phyloP scores from a whole-genome alignment of 768 basidiomycete genomes.

The Nidularia pulvinata region DNA sequence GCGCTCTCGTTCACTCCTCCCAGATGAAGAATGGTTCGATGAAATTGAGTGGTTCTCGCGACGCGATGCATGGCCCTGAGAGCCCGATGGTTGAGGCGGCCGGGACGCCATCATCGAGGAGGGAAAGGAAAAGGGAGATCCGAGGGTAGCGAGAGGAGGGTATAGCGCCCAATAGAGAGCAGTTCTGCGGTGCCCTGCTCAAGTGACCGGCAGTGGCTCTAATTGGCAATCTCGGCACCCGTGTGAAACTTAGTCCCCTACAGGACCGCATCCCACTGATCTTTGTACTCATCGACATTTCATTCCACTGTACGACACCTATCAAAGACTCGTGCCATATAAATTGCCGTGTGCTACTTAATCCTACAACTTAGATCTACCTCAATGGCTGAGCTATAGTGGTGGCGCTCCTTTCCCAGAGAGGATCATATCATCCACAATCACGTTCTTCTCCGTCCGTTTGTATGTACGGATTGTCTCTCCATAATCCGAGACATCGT shows the following conservation, averaged over 20 bases:
- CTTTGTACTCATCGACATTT: too few relatives aligned
- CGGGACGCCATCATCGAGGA: conserved; percentile 22
- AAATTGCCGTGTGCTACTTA: neutral
- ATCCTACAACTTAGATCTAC: neutral
- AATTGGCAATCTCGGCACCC: too few relatives aligned
- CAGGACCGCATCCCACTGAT: too few relatives aligned
- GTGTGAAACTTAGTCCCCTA: too few relatives aligned
- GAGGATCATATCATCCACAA: conserved; percentile 65
- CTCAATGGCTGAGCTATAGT: conserved; percentile 3
- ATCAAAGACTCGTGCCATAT: neutral
- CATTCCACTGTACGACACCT: neutral
- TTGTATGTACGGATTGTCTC: conserved; percentile 93
- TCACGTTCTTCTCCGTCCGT: conserved; percentile 68
- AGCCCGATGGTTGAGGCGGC: conserved; percentile 14
- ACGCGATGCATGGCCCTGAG: conserved; percentile 42
- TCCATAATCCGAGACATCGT: conserved; percentile 85
- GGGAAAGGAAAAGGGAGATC: too few relatives aligned
- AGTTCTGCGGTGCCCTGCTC: too few relatives aligned
- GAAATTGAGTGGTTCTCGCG: conserved; percentile 54
- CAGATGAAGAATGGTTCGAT: conserved; percentile 42
- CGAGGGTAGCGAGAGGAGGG: too few relatives aligned
- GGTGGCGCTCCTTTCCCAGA: conserved; percentile 49
- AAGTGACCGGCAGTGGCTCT: too few relatives aligned
- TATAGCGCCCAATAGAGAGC: too few relatives aligned
- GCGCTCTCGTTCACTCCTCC: conserved; percentile 44